A percentile compares a stretch with the other conserved stretches of the same genome.
Conservation (phyloP, 495 filamentous ascomycete genomes). For the Aspergillus olivimuriae region DNA sequence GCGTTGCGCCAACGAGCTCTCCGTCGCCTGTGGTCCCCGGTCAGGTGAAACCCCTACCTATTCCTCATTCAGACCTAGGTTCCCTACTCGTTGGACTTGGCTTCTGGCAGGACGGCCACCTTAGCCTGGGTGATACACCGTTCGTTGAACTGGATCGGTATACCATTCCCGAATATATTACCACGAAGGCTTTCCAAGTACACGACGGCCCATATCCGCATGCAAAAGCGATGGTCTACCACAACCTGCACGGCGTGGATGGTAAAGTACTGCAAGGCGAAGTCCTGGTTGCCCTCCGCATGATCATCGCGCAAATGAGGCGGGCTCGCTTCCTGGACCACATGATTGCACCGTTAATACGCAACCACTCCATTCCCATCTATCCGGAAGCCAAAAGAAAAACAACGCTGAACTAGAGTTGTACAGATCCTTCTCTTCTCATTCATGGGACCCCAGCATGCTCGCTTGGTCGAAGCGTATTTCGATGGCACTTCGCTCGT, state of each 20-base stretch:
- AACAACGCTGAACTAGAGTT: no score
- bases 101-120: no score
- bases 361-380: no score
- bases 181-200: neutral
- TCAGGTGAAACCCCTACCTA: no score
- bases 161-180: neutral
- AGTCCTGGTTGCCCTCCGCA: conserved; percentile 2
- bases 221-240: conserved; percentile 7
- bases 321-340: conserved; percentile 4
- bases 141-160: neutral
- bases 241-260: conserved; percentile 6
- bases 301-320: conserved; percentile 4
- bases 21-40: no score
- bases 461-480: conserved; percentile 9
- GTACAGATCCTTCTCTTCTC: conserved; percentile 12
- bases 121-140: no score
- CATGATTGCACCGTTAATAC: conserved; percentile 3
- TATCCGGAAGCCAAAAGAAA: no score
- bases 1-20: no score
- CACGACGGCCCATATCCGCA: neutral
- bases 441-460: conserved; percentile 12
- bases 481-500: conserved; percentile 6
- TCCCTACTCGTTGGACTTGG: no score
- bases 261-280: conserved; percentile 9
- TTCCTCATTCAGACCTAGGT: no score